Percentiles rank a stretch among this genome's conserved stretches.
Conservation (phyloP, 805 yeast genomes). For the Candida tibetensis region DNA sequence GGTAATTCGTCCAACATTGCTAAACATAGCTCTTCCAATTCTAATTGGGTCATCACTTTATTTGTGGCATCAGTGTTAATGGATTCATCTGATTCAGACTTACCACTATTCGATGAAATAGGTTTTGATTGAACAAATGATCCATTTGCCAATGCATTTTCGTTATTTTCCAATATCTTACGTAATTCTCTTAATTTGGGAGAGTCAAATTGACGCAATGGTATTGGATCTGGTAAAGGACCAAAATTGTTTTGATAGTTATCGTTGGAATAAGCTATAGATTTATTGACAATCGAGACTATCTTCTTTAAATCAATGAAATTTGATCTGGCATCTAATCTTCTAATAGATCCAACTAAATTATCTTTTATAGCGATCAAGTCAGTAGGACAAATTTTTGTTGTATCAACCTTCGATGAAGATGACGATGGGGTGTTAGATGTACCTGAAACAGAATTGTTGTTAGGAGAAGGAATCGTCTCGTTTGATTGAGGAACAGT, state of each 20-base stretch:
- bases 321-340: constrained; percentile 16
- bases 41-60: constrained; percentile 43
- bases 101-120: constrained; percentile 1
- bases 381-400: constrained; percentile 20
- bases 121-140: background rate
- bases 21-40: constrained; percentile 76
- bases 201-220: constrained; percentile 76
- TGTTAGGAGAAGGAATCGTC: background rate
- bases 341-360: constrained; percentile 17
- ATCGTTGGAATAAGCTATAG: constrained; percentile 37
- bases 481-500: background rate
- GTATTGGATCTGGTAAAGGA: constrained; percentile 71
- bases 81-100: constrained; percentile 8
- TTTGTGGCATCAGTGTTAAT: constrained; percentile 10
- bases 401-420: constrained; percentile 3
- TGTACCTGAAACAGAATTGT: background rate
- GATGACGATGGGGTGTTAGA: background rate
- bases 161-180: constrained; percentile 47
- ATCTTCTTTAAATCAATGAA: constrained; percentile 37
- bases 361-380: constrained; percentile 21
- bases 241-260: constrained; percentile 59
- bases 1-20: constrained; percentile 88
- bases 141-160: constrained; percentile 13
- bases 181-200: constrained; percentile 85
- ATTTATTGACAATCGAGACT: constrained; percentile 41